Evolutionary conservation across 2,329 filamentous ascomycete genomes (phyloP).

Genomic region (Paraphaeosphaeria minitans): DNA sequence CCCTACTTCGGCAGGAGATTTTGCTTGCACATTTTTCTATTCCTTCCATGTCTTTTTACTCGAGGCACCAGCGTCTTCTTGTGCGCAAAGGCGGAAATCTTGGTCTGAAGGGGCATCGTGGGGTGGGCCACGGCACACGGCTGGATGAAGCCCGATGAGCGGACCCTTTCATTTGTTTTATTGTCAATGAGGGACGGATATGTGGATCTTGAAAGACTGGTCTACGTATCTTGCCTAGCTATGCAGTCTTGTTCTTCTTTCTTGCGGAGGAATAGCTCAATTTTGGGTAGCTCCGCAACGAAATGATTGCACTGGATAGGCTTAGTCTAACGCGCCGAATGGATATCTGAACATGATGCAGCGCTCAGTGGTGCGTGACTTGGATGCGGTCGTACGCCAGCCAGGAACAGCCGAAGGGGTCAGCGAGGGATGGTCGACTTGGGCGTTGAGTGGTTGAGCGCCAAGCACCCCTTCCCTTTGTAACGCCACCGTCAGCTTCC

Average conservation of each 20-base stretch:
- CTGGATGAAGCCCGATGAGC: background rate
- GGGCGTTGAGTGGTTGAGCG: background rate
- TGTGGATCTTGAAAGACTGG: slow-evolving; percentile 1
- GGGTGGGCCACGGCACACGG: slow-evolving; percentile 1
- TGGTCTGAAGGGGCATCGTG: background rate
- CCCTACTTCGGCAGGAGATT: slow-evolving; percentile 1
- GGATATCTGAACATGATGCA: background rate
- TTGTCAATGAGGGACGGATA: background rate
- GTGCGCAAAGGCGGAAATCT: background rate
- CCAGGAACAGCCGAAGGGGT: background rate
- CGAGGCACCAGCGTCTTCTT: background rate
- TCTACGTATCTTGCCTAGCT: slow-evolving; percentile 7
- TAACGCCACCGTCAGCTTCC: slow-evolving; percentile 11
- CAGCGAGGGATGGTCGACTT: background rate
- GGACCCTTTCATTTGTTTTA: background rate
- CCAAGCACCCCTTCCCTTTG: slow-evolving; percentile 6
- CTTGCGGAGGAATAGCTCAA: background rate
- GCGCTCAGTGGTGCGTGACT: background rate
- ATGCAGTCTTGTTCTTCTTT: background rate
- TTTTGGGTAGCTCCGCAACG: slow-evolving; percentile 2
- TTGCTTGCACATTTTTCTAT: slow-evolving; percentile 1
- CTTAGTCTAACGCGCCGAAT: background rate
- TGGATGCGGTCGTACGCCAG: background rate
- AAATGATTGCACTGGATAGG: slow-evolving; percentile 4
- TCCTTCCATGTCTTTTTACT: slow-evolving; percentile 7